Evolutionary conservation across 1,284 basidiomycete species (phyloP), one percentile per base, ranked within the genome.

Genomic region (Ganoderma sp.): DNA sequence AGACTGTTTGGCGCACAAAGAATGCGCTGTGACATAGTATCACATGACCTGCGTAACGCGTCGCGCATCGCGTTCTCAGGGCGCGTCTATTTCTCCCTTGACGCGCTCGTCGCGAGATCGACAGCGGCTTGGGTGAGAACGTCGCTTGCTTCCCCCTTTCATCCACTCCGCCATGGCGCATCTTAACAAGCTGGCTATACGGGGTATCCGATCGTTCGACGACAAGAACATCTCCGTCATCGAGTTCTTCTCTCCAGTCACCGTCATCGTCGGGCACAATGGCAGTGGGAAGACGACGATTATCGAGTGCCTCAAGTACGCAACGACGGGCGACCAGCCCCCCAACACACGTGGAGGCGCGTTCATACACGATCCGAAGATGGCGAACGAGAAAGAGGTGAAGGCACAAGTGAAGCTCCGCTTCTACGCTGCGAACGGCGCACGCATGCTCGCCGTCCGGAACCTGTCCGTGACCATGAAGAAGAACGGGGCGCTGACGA

Each of bases 261-360:
- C 98, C 0, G 97, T 99, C 78, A 99, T 99, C 73, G 97, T 99
- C 9, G 98, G 98, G 6, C 95, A 97, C 83, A 99, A 99, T 81
- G 98, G 98, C 17, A 97, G 94, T 74, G 98, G 98, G 63, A 99
- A 99, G 84, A 99, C 98, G 76, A 99, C 97, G 1, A 94, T 99
- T 78, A 99, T 99, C 80, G 98, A 99, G 84, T 99, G 97, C 81
- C 88, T 99, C 78, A 99, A 99, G 83, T 99, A 99, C 79, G 96
- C 96, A 5, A 98, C 97, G 0, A 99, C 98, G 0, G 98, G 98
- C 42, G 97, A 99, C 79, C 90, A 99, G 74, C 98, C 98, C 0
- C 96, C 98, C 0, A 98, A 98, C 78, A 96, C 97, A 41, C 96
- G 97, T 73, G 97, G 97, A 37, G 98, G 98, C 39, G 98, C 98